These are phyloP conservation scores for Pythium myriotylum DNA, from an alignment of 352 stramenopile species.

Conservation along the genomic window DNA sequence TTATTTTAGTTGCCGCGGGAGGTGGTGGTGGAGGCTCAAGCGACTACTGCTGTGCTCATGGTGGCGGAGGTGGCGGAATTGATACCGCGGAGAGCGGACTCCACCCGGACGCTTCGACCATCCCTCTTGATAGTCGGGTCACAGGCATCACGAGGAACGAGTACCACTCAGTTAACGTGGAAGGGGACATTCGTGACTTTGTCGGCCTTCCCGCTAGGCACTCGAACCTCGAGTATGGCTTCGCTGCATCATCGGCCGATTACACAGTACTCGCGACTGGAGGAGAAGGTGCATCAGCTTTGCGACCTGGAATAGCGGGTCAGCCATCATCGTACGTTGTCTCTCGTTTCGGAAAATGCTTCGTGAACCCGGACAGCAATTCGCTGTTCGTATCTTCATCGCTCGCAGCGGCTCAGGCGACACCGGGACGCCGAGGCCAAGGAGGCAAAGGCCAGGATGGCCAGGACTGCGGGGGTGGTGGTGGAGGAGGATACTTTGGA, in stretches of 20 bases:
- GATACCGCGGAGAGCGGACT: conserved; percentile 44
- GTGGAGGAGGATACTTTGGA: conserved; percentile 73
- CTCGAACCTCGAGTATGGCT: conserved; percentile 57
- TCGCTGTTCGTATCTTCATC: conserved; percentile 11
- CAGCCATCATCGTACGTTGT: conserved; percentile 48
- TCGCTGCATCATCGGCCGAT: conserved; percentile 44
- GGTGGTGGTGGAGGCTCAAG: conserved; percentile 71
- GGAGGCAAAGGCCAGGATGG: conserved; percentile 76
- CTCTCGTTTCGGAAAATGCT: conserved; percentile 43
- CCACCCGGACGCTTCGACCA: conserved; percentile 36
- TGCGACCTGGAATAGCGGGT: conserved; percentile 36
- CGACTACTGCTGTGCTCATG: conserved; percentile 80
- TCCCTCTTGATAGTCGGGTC: conserved; percentile 43
- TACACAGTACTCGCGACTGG: conserved; percentile 61
- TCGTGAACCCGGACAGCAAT: conserved; percentile 28
- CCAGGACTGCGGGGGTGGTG: conserved; percentile 76
- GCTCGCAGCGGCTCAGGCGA: conserved; percentile 35
- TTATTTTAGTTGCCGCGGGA: conserved; percentile 66
- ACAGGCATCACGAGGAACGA: conserved; percentile 45
- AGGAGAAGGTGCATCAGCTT: conserved; percentile 37
- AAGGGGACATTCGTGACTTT: conserved; percentile 50
- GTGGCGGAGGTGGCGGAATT: conserved; percentile 58
- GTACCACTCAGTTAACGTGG: conserved; percentile 56
- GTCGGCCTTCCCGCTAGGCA: conserved; percentile 45
- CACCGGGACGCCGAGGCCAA: conserved; percentile 34